These are phyloP conservation scores for Gracilaria vermiculophylla DNA, from an alignment of 23 red algal genomes.

Conservation along the genomic window DNA sequence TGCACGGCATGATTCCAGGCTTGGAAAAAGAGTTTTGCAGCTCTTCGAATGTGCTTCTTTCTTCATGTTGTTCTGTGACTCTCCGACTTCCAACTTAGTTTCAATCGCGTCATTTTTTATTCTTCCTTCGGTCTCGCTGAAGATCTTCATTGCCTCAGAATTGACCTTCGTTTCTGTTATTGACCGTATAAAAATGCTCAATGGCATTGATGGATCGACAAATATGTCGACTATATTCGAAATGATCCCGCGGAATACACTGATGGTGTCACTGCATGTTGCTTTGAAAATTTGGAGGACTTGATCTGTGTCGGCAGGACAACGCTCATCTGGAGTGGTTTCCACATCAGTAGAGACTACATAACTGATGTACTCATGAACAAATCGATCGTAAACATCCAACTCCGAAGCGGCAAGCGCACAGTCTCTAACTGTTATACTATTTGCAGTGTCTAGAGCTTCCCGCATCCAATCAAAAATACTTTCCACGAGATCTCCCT, in stretches of 20 bases:
- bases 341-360: conserved; percentile 14
- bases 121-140: background rate
- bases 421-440: conserved; percentile 32
- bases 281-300: conserved; percentile 9
- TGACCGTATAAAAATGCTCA: conserved; percentile 13
- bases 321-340: background rate
- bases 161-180: conserved; percentile 38
- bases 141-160: background rate
- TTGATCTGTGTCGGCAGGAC: background rate
- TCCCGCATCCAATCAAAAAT: conserved; percentile 51
- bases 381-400: conserved; percentile 24
- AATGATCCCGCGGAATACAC: conserved; percentile 13
- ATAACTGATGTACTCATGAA: conserved; percentile 31
- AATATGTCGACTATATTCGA: conserved; percentile 17
- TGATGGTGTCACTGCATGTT: conserved; percentile 10
- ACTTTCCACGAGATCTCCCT: conserved; percentile 31
- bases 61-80: background rate
- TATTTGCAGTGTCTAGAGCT: conserved; percentile 28
- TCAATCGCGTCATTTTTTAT: background rate
- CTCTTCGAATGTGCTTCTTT: background rate
- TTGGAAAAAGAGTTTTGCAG: background rate
- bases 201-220: conserved; percentile 16
- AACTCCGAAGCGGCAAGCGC: conserved; percentile 43
- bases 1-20: background rate
- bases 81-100: background rate